Percentiles rank a stretch among this genome's conserved stretches.
phyloP scores from a whole-genome alignment of 768 basidiomycete species.

The Mycena rosella region DNA sequence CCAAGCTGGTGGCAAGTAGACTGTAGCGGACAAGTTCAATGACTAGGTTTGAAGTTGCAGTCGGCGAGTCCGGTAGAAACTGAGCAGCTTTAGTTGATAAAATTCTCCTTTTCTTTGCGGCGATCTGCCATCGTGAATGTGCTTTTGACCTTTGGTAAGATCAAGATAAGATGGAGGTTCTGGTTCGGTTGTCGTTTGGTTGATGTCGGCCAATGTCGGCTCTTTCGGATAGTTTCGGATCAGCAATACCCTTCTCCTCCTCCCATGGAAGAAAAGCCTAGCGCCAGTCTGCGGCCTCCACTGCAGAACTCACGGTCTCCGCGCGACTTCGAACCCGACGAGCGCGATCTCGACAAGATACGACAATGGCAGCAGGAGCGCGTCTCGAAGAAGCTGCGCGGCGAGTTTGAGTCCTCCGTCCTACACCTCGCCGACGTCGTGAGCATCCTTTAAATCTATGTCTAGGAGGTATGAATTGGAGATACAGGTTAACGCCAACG shows the following conservation, averaged over 20 bases:
- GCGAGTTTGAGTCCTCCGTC: slow-evolving; percentile 83
- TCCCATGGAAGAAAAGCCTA: slow-evolving; percentile 17
- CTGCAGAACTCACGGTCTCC: slow-evolving; percentile 67
- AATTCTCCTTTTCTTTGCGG: too few species aligned
- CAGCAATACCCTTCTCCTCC: not conserved
- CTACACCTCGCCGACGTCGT: slow-evolving; percentile 75
- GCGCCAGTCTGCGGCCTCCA: slow-evolving; percentile 55
- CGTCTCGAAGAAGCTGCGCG: slow-evolving; percentile 72
- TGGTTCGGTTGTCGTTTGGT: too few species aligned
- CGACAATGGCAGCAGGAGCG: slow-evolving; percentile 82
- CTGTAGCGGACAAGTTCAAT: too few species aligned
- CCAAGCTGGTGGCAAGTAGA: too few species aligned
- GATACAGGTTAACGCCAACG: slow-evolving; percentile 73
- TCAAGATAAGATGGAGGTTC: too few species aligned
- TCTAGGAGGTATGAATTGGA: not conserved
- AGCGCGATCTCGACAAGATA: slow-evolving; percentile 65
- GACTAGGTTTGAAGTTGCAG: too few species aligned
- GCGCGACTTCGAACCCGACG: slow-evolving; percentile 67
- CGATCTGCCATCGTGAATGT: too few species aligned
- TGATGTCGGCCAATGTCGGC: too few species aligned
- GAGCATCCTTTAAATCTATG: slow-evolving; percentile 38
- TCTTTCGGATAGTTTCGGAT: too few species aligned
- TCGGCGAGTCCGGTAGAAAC: too few species aligned
- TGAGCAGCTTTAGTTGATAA: too few species aligned
- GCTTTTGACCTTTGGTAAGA: too few species aligned